Conservation (phyloP, 805 yeast species). For the Cyberlindnera xylosilytica region DNA sequence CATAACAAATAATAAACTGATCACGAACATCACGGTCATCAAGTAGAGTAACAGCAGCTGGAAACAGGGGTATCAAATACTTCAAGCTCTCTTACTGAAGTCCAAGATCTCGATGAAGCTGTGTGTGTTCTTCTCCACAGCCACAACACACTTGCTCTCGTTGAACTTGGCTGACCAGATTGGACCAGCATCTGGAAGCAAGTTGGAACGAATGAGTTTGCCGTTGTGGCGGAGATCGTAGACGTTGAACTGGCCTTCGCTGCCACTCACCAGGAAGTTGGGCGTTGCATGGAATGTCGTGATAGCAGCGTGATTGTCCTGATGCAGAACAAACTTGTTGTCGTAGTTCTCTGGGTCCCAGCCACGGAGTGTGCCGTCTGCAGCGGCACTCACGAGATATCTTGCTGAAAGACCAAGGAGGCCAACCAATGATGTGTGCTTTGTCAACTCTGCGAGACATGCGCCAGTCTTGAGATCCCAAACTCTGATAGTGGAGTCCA, state of each 20-base stretch:
- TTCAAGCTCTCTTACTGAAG: conserved; percentile 44
- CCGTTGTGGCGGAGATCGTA: conserved; percentile 81
- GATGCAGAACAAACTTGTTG: conserved; percentile 62
- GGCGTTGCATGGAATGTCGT: conserved; percentile 93
- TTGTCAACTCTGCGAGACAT: conserved; percentile 67
- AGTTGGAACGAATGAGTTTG: conserved; percentile 61
- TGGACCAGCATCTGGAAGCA: conserved; percentile 74
- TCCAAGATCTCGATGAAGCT: conserved; percentile 85
- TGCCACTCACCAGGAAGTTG: conserved; percentile 81
- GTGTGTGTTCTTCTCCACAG: conserved; percentile 70
- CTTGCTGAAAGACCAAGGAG: conserved; percentile 73
- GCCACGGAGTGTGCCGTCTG: conserved; percentile 85
- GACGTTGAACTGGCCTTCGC: conserved; percentile 79
- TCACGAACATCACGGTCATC: too few relatives aligned
- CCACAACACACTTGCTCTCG: conserved; percentile 81
- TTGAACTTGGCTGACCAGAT: conserved; percentile 96
- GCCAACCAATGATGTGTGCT: conserved; percentile 90
- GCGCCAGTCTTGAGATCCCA: conserved; percentile 86
- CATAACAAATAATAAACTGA: neutral
- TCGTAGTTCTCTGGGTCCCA: conserved; percentile 87
- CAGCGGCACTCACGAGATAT: conserved; percentile 89
- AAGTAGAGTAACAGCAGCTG: too few relatives aligned
- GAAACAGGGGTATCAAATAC: too few relatives aligned
- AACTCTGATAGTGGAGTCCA: conserved; percentile 83
- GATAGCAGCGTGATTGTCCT: conserved; percentile 80